A percentile compares a stretch with the other conserved stretches of the same genome.
phyloP scores from a whole-genome alignment of 371 early-diverging fungal genomes.

The Basidiobolus meristosporus region DNA sequence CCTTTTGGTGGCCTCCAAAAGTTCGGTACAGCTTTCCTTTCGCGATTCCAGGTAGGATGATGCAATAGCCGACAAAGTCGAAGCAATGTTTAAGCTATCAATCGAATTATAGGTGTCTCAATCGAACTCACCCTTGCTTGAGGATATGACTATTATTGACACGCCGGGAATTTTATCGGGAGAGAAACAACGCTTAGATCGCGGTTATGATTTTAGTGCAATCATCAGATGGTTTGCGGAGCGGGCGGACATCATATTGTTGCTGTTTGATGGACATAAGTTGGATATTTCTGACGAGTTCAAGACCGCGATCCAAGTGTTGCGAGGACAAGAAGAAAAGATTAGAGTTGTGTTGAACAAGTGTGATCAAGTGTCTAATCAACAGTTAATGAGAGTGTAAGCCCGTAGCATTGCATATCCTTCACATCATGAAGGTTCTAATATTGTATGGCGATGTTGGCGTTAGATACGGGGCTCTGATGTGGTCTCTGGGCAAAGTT shows the following conservation, averaged over 20 bases:
- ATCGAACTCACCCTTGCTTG: conserved; percentile 41
- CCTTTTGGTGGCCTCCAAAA: conserved; percentile 55
- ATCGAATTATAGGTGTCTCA: conserved; percentile 34
- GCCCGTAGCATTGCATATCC: conserved; percentile 4
- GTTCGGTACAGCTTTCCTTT: conserved; percentile 65
- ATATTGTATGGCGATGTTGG: not conserved
- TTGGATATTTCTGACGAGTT: conserved; percentile 83
- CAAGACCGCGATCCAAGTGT: conserved; percentile 53
- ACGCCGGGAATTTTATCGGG: conserved; percentile 79
- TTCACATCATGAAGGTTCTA: not conserved
- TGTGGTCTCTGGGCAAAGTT: conserved; percentile 88
- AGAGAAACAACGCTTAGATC: conserved; percentile 54
- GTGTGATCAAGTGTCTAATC: conserved; percentile 65
- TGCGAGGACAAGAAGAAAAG: conserved; percentile 74
- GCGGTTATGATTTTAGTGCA: conserved; percentile 67
- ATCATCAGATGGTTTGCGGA: conserved; percentile 78
- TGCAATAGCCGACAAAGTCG: not conserved
- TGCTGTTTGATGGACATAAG: conserved; percentile 77
- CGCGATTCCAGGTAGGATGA: conserved; percentile 49
- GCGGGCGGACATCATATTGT: conserved; percentile 64
- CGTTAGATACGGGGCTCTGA: conserved; percentile 65
- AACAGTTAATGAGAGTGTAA: conserved; percentile 80
- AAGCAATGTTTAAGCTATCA: not conserved
- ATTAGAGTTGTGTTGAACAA: conserved; percentile 73
- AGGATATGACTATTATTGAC: conserved; percentile 69